phyloP scores from a whole-genome alignment of 1,284 basidiomycete genomes.

The Marasmius fiardii region DNA sequence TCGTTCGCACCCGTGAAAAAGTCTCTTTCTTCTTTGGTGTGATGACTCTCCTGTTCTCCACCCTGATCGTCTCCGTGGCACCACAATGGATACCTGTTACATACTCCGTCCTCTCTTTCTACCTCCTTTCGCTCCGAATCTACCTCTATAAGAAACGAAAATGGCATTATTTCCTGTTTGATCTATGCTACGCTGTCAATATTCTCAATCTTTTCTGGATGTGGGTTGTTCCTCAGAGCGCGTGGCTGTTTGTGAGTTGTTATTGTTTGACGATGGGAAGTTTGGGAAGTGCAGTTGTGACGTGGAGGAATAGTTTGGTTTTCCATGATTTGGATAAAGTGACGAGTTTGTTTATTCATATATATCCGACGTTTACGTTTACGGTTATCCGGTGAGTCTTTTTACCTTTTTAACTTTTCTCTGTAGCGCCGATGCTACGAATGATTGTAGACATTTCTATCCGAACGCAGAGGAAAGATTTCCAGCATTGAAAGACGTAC shows the following conservation, averaged over 20 bases:
- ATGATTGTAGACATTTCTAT: conserved; percentile 70
- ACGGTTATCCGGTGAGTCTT: conserved; percentile 77
- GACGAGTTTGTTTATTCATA: conserved; percentile 87
- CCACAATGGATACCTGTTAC: conserved; percentile 83
- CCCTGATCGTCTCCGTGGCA: conserved; percentile 78
- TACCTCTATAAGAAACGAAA: conserved; percentile 85
- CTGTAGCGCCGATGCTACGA: conserved; percentile 8
- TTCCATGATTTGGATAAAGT: conserved; percentile 95
- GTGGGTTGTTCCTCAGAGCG: conserved; percentile 76
- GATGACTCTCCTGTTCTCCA: conserved; percentile 80
- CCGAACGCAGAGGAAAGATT: conserved; percentile 72
- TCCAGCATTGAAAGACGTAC: conserved; percentile 72
- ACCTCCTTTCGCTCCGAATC: conserved; percentile 77
- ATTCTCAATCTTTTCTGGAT: conserved; percentile 88
- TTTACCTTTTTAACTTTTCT: conserved; percentile 3
- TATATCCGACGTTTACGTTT: conserved; percentile 84
- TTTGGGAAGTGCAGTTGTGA: conserved; percentile 90
- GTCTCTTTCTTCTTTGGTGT: conserved; percentile 91
- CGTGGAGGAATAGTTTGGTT: conserved; percentile 95
- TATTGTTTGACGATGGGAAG: conserved; percentile 88
- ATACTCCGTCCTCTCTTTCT: conserved; percentile 73
- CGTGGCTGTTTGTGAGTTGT: conserved; percentile 78
- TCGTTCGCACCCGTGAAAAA: conserved; percentile 89
- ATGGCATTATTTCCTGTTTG: conserved; percentile 95
- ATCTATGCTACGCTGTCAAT: conserved; percentile 88